A percentile compares a stretch with the other conserved stretches of the same genome.
Conservation (phyloP, 768 basidiomycete genomes). For the Nidularia pulvinata region DNA sequence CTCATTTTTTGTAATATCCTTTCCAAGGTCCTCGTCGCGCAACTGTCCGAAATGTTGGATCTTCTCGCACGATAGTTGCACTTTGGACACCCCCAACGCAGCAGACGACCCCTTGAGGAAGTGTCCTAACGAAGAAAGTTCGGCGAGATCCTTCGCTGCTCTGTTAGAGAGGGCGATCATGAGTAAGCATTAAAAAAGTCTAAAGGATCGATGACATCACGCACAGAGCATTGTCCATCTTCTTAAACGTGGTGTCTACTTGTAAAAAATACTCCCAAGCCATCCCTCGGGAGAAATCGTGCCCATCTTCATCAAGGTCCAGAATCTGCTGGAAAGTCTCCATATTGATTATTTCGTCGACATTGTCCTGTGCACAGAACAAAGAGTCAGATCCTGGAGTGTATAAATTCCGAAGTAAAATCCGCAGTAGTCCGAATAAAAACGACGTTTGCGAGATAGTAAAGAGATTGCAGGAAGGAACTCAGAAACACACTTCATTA, state of each 20-base stretch:
- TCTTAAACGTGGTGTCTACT: constrained; percentile 68
- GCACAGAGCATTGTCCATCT: constrained; percentile 83
- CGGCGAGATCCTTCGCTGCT: constrained; percentile 51
- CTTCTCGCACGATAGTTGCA: constrained; percentile 84
- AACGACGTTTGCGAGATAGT: no score
- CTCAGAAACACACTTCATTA: not conserved
- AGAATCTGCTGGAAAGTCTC: constrained; percentile 84
- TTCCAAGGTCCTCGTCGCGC: constrained; percentile 52
- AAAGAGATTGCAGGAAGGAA: not conserved
- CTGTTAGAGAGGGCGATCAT: constrained; percentile 31
- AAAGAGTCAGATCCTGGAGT: no score
- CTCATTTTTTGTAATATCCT: constrained; percentile 40
- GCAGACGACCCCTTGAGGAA: constrained; percentile 98
- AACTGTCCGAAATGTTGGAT: constrained; percentile 87
- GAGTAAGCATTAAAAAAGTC: not conserved
- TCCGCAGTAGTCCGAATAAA: no score
- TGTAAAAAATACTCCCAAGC: constrained; percentile 81
- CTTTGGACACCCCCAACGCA: constrained; percentile 81
- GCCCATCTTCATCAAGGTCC: constrained; percentile 87
- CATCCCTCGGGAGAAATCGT: constrained; percentile 81
- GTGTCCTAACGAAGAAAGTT: constrained; percentile 81
- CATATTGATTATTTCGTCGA: constrained; percentile 61
- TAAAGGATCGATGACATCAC: constrained; percentile 26
- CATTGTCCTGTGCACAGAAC: no score
- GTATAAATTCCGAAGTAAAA: no score